Evolutionary conservation across 106 monocot genomes (phyloP).

Genomic region (Dendrobium catenatum): DNA sequence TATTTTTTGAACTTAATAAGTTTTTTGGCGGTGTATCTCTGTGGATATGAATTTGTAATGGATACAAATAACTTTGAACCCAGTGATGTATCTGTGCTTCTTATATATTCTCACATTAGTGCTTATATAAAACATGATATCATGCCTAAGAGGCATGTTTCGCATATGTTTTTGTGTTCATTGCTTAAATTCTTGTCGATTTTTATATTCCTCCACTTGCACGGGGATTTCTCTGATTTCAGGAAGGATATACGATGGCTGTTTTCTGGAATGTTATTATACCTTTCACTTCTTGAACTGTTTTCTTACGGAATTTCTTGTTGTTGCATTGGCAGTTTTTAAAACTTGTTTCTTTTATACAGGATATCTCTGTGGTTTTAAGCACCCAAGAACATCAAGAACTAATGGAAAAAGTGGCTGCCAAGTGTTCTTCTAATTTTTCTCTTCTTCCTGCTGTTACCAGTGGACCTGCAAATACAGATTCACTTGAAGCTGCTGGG

Average conservation of each 20-base stretch:
- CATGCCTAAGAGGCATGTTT: not conserved
- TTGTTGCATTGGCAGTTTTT: not conserved
- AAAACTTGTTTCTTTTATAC: constrained; percentile 4
- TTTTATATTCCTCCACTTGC: not conserved
- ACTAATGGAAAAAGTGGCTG: constrained; percentile 67
- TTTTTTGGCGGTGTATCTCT: not conserved
- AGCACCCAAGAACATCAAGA: constrained; percentile 90
- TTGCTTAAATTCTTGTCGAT: constrained; percentile 3
- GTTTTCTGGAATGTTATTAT: not conserved
- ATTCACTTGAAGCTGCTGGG: constrained; percentile 17
- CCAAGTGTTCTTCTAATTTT: constrained; percentile 62
- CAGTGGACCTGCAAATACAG: constrained; percentile 12
- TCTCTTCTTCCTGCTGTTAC: constrained; percentile 58
- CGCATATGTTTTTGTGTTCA: not conserved
- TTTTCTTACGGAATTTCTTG: not conserved
- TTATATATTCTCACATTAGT: not conserved
- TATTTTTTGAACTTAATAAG: not conserved
- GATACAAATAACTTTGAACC: not conserved
- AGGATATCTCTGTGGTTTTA: constrained; percentile 88
- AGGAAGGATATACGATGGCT: not conserved
- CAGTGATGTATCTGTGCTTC: not conserved
- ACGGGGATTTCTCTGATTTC: not conserved
- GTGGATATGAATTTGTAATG: not conserved
- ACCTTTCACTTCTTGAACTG: not conserved
- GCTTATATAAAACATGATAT: not conserved